A percentile compares a stretch with the other conserved stretches of the same genome.
Evolutionary conservation across 2,329 filamentous ascomycete species (phyloP).

Genomic region (Coniochaeta hoffmannii): DNA sequence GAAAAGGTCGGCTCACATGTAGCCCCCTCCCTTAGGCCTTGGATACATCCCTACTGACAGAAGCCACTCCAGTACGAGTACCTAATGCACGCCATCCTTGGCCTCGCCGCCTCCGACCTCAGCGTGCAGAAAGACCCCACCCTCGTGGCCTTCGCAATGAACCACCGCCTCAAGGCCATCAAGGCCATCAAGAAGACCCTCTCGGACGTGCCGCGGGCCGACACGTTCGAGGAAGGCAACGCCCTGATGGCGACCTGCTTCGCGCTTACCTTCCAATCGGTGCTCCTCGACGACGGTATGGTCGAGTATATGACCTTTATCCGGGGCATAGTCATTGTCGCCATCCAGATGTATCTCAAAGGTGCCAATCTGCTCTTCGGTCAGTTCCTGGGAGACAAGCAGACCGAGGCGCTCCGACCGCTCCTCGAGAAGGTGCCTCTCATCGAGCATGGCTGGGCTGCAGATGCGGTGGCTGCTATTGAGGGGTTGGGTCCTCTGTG

Average conservation of each 20-base stretch:
- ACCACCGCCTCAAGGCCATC: constrained; percentile 59
- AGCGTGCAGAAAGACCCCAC: constrained; percentile 36
- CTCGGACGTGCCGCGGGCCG: constrained; percentile 29
- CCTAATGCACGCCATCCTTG: constrained; percentile 64
- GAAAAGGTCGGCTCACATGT: constrained; percentile 44
- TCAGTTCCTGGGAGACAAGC: constrained; percentile 33
- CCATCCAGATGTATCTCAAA: constrained; percentile 43
- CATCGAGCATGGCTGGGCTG: constrained; percentile 35
- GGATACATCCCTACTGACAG: constrained; percentile 10
- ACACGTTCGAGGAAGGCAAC: constrained; percentile 45
- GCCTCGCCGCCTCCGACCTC: constrained; percentile 60
- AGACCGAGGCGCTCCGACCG: constrained; percentile 33
- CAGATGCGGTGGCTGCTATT: constrained; percentile 38
- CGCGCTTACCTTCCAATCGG: constrained; percentile 51
- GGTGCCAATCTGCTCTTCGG: constrained; percentile 43
- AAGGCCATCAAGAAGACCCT: constrained; percentile 52
- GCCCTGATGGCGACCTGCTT: constrained; percentile 53
- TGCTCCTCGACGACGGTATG: constrained; percentile 49
- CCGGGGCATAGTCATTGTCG: constrained; percentile 47
- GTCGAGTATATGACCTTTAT: constrained; percentile 55
- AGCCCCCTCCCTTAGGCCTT: constrained; percentile 2
- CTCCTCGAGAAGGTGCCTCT: constrained; percentile 37
- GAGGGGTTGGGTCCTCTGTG: constrained; percentile 35
- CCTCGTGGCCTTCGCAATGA: constrained; percentile 50
- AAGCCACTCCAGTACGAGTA: constrained; percentile 47